Base-by-base conservation (phyloP, 2,329 filamentous ascomycete genomes). In the Venturia carpophila region DNA sequence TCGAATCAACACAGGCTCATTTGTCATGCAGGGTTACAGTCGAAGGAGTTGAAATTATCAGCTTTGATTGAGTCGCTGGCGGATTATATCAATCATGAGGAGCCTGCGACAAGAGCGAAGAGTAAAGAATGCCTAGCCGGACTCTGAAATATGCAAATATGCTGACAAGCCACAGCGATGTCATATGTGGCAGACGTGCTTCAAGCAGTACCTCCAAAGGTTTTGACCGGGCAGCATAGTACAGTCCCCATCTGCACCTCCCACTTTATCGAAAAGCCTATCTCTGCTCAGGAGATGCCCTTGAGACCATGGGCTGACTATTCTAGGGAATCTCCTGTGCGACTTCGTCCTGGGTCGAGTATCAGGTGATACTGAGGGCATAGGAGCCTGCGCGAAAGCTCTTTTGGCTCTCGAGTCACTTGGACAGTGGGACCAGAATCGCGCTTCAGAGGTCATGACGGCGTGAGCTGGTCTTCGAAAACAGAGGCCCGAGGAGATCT, bases 71-170 rank as follows among this genome's bases (percentile, higher is more conserved):
- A 87, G 71, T 84, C 83, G 56, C 77, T 88, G 41, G 84, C 84
- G 24, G 84, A 87, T 72, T 88, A 87, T 69, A 81, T 89, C 71
- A 88, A 87, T 69, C 83, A 86, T 72, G 84, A 87, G 70, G 84
- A 88, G 75, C 78, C 79, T 27, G 78, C 80, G 17, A 77, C 84
- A 55, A 79, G 86, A 47, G 80, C 81, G n/a, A 87, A 86, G 74
- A 82, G 83, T 71, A 75, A 78, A 67, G 76, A 39, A 41, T 21
- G 19, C 42, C 39, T 52, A 43, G 11, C 27, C 37, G 21, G 45
- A 63, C 34, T 47, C 19, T 21, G 24, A 55, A 34, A 24, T 34
- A 21, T 37, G 30, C 15, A 34, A 24, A 58, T 3, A n/a, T 58
- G 45, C 67, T 69, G 42, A 69, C 62, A 5, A 63, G 17, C 63